Base-by-base conservation (phyloP, 1,139 yeast species). In the Hyphopichia fennica region DNA sequence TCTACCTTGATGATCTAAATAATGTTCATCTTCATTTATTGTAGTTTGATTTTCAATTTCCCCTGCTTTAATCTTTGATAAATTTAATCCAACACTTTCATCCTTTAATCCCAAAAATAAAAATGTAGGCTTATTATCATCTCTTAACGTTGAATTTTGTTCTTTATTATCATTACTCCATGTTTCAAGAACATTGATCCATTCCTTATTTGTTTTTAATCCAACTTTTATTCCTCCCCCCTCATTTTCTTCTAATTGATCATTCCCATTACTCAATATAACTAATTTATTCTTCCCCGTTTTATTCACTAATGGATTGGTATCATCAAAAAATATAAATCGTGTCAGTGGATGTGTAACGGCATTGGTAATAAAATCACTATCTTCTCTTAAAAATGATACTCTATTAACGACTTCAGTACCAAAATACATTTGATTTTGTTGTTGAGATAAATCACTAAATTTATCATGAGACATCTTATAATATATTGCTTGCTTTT, bases 91-190 rank as follows among this genome's bases (percentile, higher is more conserved):
- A 7, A 66, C 70, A 48, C 75, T 72, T 45, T 75, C 69, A 57
- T 84, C 88, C 52, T 82, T 81, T 6, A 87, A 50, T 1, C 96
- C 96, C 47, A 88, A 58, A 52, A 88, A 87, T 16, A 86, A 76
- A 31, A 81, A 58, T 4, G 72, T 65, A 13, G 81, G 79, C 40
- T 67, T 67, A 4, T 56, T 57, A 4, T 52, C 52, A 32, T 60
- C 66, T 41, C 79, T 57, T 28, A 64, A 49, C 13, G 51, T 58
- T 8, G 64, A 52, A 27, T 67, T 62, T 20, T 68, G 67, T 11
- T 60, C 63, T 45, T 68, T 72, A 42, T 69, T 65, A 41, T 62
- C 69, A 13, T 59, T 53, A 18, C 53, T 42, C 75, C 72, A 63
- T 37, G 52, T 45, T 41, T 43, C 47, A 34, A 67, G 41, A 2